These are phyloP conservation scores for Bisporella sp. DNA, from an alignment of 2,329 filamentous ascomycete species.

Conservation along the genomic window DNA sequence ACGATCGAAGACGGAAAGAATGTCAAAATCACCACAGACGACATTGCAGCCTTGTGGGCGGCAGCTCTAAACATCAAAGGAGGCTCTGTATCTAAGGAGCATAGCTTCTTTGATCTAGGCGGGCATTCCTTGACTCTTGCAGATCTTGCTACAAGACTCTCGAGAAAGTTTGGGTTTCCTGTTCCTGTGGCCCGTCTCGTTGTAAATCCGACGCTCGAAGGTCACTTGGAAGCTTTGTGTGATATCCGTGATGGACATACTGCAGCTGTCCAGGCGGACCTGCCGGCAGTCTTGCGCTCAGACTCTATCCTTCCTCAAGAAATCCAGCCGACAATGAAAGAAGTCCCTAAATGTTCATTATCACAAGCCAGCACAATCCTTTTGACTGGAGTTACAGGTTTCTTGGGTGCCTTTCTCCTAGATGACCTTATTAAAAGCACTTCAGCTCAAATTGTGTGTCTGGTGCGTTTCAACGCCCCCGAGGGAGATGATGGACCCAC, in stretches of 20 bases:
- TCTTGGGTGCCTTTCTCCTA: conserved; percentile 75
- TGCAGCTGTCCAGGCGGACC: conserved; percentile 67
- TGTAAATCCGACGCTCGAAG: conserved; percentile 63
- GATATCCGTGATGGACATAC: conserved; percentile 66
- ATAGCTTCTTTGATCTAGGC: conserved; percentile 76
- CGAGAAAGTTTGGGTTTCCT: conserved; percentile 64
- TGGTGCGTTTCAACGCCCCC: conserved; percentile 70
- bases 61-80: conserved; percentile 59
- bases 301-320: conserved; percentile 63
- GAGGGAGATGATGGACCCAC: conserved; percentile 55
- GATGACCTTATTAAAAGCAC: conserved; percentile 62
- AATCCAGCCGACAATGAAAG: conserved; percentile 49
- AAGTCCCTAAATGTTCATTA: conserved; percentile 21
- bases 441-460: conserved; percentile 49
- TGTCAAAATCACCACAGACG: conserved; percentile 58
- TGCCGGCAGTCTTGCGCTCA: conserved; percentile 60
- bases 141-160: conserved; percentile 64
- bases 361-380: conserved; percentile 54
- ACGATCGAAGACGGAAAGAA: conserved; percentile 42
- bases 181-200: conserved; percentile 66
- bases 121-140: conserved; percentile 75
- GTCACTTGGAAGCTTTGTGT: conserved; percentile 65
- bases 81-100: conserved; percentile 55
- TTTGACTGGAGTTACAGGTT: conserved; percentile 82
- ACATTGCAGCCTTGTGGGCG: conserved; percentile 67